Percentiles rank a stretch among this genome's conserved stretches.
Evolutionary conservation across 164 flowering plant species (phyloP).

Genomic region (Liquidambar formosana): DNA sequence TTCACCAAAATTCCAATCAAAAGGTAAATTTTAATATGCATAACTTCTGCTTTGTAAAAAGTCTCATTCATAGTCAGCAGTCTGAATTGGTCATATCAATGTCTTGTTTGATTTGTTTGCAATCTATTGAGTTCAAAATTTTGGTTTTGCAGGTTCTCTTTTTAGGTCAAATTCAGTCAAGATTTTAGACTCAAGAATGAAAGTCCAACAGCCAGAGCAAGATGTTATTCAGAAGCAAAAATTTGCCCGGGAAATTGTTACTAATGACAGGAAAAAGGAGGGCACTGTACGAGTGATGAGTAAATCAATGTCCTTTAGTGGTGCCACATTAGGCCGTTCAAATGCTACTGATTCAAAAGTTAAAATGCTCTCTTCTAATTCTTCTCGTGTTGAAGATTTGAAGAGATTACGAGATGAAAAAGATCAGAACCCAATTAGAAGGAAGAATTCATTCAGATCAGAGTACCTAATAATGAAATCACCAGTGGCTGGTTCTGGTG

Average conservation of each 20-base stretch:
- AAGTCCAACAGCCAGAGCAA: constrained; percentile 39
- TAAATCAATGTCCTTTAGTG: constrained; percentile 52
- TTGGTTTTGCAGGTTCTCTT: constrained; percentile 40
- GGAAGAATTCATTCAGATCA: constrained; percentile 33
- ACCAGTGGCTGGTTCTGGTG: constrained; percentile 13
- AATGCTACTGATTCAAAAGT: constrained; percentile 32
- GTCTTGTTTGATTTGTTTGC: neutral
- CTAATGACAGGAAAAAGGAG: constrained; percentile 34
- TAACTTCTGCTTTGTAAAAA: neutral
- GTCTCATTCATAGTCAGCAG: neutral
- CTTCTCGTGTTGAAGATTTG: constrained; percentile 29
- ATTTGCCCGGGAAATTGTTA: constrained; percentile 24
- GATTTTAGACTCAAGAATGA: constrained; percentile 31
- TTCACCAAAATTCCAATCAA: constrained; percentile 2
- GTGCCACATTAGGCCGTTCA: constrained; percentile 20
- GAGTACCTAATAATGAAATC: constrained; percentile 25
- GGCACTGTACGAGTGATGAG: constrained; percentile 20
- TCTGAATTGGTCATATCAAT: too few species aligned
- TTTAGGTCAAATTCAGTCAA: constrained; percentile 51
- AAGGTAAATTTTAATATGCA: constrained; percentile 26
- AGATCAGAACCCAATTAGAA: constrained; percentile 25
- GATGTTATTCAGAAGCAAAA: constrained; percentile 34
- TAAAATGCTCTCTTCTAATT: constrained; percentile 36
- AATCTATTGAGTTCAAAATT: neutral
- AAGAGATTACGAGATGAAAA: constrained; percentile 31